phyloP scores from a whole-genome alignment of 805 yeast species.

The Torulaspora gathmanii region DNA sequence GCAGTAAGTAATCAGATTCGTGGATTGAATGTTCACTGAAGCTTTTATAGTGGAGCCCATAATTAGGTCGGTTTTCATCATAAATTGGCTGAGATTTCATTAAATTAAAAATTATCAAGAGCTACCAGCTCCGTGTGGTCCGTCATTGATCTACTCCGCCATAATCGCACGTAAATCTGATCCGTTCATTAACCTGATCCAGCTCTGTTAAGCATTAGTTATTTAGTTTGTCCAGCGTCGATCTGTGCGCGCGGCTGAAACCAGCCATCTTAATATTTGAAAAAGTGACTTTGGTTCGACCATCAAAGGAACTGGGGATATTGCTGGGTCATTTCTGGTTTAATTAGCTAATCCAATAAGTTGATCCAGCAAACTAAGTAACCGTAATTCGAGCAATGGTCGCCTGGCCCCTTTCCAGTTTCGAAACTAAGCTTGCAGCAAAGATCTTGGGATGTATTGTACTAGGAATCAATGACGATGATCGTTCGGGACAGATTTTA shows the following conservation, averaged over 20 bases:
- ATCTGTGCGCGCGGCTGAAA: slow-evolving; percentile 12
- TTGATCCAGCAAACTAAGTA: no score
- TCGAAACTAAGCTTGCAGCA: no score
- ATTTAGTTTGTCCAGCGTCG: slow-evolving; percentile 4
- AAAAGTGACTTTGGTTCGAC: neutral
- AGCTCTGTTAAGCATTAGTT: neutral
- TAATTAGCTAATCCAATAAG: neutral
- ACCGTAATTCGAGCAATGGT: no score
- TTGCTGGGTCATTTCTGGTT: neutral
- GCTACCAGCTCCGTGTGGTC: neutral
- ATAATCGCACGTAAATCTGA: neutral
- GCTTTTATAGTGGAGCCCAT: slow-evolving; percentile 1
- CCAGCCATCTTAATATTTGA: slow-evolving; percentile 9
- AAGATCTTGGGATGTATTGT: no score
- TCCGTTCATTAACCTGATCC: slow-evolving; percentile 2
- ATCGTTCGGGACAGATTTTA: no score
- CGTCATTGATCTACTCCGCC: neutral
- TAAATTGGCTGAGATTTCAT: slow-evolving; percentile 1
- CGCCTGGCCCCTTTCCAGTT: no score
- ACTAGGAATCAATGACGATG: no score
- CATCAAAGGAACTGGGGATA: neutral
- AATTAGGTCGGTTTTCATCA: neutral
- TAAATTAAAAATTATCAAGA: neutral
- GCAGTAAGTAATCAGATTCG: no score
- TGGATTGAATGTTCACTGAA: neutral